phyloP scores from a whole-genome alignment of 2,329 filamentous ascomycete genomes.

The Diaporthe nobilis region DNA sequence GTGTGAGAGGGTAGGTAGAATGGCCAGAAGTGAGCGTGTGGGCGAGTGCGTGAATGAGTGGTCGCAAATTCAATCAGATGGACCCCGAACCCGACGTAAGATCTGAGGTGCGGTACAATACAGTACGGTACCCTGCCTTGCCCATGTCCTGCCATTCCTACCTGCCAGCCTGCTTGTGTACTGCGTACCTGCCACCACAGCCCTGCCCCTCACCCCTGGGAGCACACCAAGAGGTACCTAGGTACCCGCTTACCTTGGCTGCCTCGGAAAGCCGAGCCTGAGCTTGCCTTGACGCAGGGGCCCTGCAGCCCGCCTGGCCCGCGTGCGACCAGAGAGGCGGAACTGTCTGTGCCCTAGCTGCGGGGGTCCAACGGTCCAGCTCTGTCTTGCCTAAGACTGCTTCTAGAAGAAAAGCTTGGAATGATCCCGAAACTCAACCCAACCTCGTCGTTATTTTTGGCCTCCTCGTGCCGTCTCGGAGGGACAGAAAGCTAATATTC shows the following conservation, averaged over 20 bases:
- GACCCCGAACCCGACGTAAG: constrained; percentile 27
- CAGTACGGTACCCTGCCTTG: background rate
- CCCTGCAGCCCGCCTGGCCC: constrained; percentile 20
- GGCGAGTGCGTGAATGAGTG: background rate
- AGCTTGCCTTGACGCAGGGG: constrained; percentile 28
- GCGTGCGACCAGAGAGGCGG: constrained; percentile 21
- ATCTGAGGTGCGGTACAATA: constrained; percentile 10
- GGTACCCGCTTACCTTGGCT: background rate
- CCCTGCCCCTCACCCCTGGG: constrained; percentile 17
- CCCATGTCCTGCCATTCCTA: background rate
- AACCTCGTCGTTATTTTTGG: background rate
- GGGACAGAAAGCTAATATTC: background rate
- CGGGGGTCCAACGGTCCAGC: background rate
- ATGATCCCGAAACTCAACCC: constrained; percentile 29
- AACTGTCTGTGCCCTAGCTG: constrained; percentile 31
- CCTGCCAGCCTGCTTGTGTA: background rate
- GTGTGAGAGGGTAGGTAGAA: constrained; percentile 26
- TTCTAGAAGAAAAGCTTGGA: constrained; percentile 32
- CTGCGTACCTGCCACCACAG: constrained; percentile 22
- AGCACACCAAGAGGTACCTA: background rate
- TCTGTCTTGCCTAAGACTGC: constrained; percentile 1
- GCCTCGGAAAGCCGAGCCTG: constrained; percentile 14
- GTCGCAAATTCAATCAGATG: constrained; percentile 31
- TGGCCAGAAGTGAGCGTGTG: constrained; percentile 5
- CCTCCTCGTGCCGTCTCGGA: background rate